Evolutionary conservation across 1,284 basidiomycete genomes (phyloP).

Genomic region (Apiotrichum veenhuisii): DNA sequence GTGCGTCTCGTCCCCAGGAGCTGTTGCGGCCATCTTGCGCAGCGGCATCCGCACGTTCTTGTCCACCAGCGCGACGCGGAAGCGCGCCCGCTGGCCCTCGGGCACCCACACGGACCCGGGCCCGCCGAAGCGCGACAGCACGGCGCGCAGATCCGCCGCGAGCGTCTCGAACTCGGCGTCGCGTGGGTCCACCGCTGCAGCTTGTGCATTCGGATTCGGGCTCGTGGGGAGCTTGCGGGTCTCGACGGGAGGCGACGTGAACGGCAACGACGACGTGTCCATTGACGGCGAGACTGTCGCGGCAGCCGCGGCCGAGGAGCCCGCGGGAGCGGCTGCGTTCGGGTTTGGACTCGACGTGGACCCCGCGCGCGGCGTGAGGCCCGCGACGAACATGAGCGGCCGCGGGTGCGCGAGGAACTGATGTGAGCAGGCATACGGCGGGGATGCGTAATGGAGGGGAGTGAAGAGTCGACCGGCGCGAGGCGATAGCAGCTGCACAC

Average conservation of each 20-base stretch:
- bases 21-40: conserved; percentile 58
- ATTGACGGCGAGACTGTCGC: neutral
- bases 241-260: neutral
- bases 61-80: conserved; percentile 76
- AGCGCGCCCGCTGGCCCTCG: conserved; percentile 55
- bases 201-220: too few relatives aligned
- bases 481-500: too few relatives aligned
- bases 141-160: conserved; percentile 58
- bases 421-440: too few relatives aligned
- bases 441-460: neutral
- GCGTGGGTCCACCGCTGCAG: conserved; percentile 11
- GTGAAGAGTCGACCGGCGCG: too few relatives aligned
- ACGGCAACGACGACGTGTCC: neutral
- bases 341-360: neutral
- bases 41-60: conserved; percentile 80
- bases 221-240: neutral
- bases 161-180: conserved; percentile 55
- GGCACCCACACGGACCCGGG: conserved; percentile 51
- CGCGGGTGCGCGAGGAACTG: conserved; percentile 69
- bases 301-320: neutral
- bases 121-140: conserved; percentile 59
- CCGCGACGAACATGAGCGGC: conserved; percentile 89
- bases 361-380: conserved; percentile 55
- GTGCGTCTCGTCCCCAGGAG: conserved; percentile 53
- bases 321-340: neutral